These are phyloP conservation scores for Aspergillus asperescens DNA, from an alignment of 495 filamentous ascomycete genomes.

Conservation along the genomic window DNA sequence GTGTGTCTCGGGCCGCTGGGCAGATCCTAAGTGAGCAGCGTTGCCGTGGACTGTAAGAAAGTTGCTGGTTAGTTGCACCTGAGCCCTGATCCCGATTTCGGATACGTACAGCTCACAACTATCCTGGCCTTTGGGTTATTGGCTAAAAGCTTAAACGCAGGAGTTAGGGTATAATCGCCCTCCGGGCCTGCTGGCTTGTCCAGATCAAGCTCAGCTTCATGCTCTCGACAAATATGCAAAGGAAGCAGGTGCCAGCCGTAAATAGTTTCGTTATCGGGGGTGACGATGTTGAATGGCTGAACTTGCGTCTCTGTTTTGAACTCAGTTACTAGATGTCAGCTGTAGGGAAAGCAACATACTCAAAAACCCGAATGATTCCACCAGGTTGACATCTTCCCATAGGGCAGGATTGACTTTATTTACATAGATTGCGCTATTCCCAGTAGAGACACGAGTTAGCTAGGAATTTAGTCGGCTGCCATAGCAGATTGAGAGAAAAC, in stretches of 20 bases:
- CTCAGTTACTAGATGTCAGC: constrained; percentile 5
- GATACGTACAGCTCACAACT: constrained; percentile 52
- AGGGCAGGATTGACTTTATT: constrained; percentile 64
- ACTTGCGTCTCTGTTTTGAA: constrained; percentile 50
- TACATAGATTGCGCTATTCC: constrained; percentile 64
- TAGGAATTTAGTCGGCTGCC: not conserved
- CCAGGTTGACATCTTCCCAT: constrained; percentile 64
- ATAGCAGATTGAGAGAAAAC: not conserved
- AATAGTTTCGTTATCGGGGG: constrained; percentile 53
- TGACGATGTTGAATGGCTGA: constrained; percentile 51
- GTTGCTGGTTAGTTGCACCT: not conserved
- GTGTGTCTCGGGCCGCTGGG: constrained; percentile 40
- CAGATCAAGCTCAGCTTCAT: constrained; percentile 44
- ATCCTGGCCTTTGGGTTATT: constrained; percentile 52
- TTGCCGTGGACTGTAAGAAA: constrained; percentile 41
- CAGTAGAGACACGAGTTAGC: constrained; percentile 8
- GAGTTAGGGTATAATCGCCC: constrained; percentile 38
- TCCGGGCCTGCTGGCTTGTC: constrained; percentile 39
- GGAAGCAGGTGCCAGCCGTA: constrained; percentile 61
- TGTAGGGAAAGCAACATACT: constrained; percentile 45
- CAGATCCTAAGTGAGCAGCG: constrained; percentile 43
- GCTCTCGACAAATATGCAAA: constrained; percentile 45
- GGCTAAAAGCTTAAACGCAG: constrained; percentile 49
- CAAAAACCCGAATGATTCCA: constrained; percentile 76
- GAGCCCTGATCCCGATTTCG: not conserved